Conservation (phyloP, 2,329 filamentous ascomycete genomes). For the Sporothrix humicola region DNA sequence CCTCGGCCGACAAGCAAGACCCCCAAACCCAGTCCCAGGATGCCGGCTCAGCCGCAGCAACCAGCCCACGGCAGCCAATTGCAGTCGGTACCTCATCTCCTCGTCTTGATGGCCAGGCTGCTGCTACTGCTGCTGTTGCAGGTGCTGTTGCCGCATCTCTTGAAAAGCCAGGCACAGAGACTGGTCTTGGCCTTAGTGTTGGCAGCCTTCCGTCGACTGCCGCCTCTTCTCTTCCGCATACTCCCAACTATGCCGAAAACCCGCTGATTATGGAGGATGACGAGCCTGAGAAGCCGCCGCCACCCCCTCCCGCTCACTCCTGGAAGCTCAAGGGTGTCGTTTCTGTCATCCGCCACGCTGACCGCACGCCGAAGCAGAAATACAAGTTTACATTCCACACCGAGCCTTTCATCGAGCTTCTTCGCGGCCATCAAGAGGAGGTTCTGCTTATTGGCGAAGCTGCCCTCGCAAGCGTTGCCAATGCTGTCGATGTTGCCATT, state of each 20-base stretch:
- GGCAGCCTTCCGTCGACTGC: constrained; percentile 44
- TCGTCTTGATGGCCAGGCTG: not conserved
- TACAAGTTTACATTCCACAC: constrained; percentile 99
- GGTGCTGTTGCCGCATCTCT: not conserved
- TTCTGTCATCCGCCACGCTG: constrained; percentile 92
- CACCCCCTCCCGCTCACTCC: constrained; percentile 81
- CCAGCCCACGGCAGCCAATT: not conserved
- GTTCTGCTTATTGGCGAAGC: constrained; percentile 92
- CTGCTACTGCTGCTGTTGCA: not conserved
- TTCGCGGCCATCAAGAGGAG: constrained; percentile 95
- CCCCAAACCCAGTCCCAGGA: not conserved
- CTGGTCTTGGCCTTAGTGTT: constrained; percentile 7
- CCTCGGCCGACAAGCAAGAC: constrained; percentile 22
- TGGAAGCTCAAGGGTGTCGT: constrained; percentile 99
- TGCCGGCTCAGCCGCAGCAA: not conserved
- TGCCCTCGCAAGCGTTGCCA: constrained; percentile 84
- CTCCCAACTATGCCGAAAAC: constrained; percentile 47
- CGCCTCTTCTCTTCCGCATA: constrained; percentile 49
- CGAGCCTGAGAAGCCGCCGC: constrained; percentile 60
- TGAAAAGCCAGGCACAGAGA: not conserved
- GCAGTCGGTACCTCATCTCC: not conserved
- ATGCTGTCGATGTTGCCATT: constrained; percentile 83
- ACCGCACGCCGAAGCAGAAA: constrained; percentile 97
- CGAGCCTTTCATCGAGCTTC: constrained; percentile 89
- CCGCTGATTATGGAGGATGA: constrained; percentile 41